Evolutionary conservation across 176 grass and related monocot genomes (phyloP).

Genomic region (Bromus sterilis): DNA sequence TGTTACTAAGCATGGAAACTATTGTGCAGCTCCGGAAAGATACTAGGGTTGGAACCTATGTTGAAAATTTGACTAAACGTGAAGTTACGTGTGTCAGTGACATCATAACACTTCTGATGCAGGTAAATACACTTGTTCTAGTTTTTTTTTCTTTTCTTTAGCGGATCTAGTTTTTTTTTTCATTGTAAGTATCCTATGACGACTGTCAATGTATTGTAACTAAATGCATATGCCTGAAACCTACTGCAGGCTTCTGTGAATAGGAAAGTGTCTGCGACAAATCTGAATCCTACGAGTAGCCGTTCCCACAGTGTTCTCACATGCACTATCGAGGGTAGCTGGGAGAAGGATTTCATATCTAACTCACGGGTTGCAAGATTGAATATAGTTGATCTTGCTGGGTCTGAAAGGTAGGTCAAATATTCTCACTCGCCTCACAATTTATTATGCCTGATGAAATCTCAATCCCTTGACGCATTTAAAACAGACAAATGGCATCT

Average conservation of each 20-base stretch:
- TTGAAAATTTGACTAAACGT: slow-evolving; percentile 78
- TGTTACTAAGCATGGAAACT: not conserved
- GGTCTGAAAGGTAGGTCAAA: slow-evolving; percentile 74
- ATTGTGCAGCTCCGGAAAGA: slow-evolving; percentile 73
- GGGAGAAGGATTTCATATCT: slow-evolving; percentile 70
- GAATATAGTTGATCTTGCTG: slow-evolving; percentile 95
- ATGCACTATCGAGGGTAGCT: slow-evolving; percentile 78
- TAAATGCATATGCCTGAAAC: not conserved
- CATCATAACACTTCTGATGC: slow-evolving; percentile 78
- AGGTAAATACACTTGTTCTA: slow-evolving; percentile 35
- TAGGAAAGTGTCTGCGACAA: slow-evolving; percentile 77
- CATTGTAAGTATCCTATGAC: slow-evolving; percentile 2
- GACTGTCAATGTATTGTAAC: not conserved
- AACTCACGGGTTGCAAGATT: slow-evolving; percentile 80
- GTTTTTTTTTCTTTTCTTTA: slow-evolving; percentile 3
- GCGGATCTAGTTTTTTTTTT: slow-evolving; percentile 1
- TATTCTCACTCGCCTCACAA: not conserved
- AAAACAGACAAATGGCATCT: slow-evolving; percentile 79
- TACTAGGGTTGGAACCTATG: slow-evolving; percentile 55
- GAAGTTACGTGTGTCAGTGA: slow-evolving; percentile 78
- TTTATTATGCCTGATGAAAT: not conserved
- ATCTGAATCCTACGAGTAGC: slow-evolving; percentile 89
- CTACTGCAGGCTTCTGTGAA: slow-evolving; percentile 70
- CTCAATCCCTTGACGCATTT: slow-evolving; percentile 28
- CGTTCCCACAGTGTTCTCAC: slow-evolving; percentile 92